Percentiles rank a stretch among this genome's conserved stretches.
Conservation (phyloP, 176 grass and related monocot genomes). For the Urochloa ruziziensis region DNA sequence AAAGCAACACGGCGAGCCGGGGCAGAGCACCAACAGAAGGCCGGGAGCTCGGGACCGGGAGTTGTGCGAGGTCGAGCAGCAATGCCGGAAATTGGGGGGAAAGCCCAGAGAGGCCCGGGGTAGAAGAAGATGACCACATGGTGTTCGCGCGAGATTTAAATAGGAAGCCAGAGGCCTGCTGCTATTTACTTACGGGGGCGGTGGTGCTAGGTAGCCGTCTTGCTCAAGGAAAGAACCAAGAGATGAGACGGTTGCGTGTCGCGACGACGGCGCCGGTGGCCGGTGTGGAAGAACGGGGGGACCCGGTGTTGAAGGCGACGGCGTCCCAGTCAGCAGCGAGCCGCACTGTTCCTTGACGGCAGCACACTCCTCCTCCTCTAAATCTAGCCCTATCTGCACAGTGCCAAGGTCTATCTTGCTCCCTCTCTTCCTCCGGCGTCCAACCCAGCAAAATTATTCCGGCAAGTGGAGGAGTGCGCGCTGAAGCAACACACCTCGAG, state of each 20-base stretch:
- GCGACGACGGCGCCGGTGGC: neutral
- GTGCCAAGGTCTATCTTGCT: neutral
- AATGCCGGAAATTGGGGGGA: neutral
- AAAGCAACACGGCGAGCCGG: neutral
- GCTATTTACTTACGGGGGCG: constrained; percentile 49
- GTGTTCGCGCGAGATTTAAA: neutral
- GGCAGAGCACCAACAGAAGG: neutral
- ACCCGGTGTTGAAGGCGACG: neutral
- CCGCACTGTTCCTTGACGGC: neutral
- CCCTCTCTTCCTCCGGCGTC: neutral
- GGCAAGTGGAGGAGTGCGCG: neutral
- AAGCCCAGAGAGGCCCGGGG: neutral
- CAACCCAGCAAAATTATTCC: neutral
- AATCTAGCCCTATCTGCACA: neutral
- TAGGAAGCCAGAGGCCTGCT: neutral
- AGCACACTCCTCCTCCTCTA: neutral
- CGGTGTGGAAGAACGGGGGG: neutral
- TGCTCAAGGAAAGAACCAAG: neutral
- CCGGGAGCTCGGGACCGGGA: neutral
- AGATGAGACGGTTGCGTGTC: neutral
- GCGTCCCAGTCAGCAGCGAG: neutral
- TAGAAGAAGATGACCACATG: neutral
- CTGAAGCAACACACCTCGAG: neutral
- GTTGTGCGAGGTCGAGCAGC: neutral
- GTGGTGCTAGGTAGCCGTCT: neutral